A percentile compares a stretch with the other conserved stretches of the same genome.
Evolutionary conservation across 2,329 filamentous ascomycete species (phyloP).

Genomic region (Stagonosporopsis chrysanthemi): DNA sequence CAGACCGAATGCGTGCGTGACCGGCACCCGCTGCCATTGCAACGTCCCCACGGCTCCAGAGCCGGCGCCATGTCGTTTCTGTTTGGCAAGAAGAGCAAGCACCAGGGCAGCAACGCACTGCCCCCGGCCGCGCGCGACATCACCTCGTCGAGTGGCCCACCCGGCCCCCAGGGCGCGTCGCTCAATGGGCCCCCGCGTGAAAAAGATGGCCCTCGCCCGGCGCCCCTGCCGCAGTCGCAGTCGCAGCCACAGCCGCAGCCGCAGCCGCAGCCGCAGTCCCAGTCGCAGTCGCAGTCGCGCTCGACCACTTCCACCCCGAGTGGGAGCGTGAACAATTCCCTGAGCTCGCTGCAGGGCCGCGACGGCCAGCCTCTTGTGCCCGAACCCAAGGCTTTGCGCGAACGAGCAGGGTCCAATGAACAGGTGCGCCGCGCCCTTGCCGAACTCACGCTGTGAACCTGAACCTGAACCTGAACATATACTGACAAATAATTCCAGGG

Average conservation of each 20-base stretch:
- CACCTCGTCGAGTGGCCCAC: slow-evolving; percentile 62
- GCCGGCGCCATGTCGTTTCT: slow-evolving; percentile 60
- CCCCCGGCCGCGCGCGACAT: slow-evolving; percentile 65
- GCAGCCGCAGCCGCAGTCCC: slow-evolving; percentile 19
- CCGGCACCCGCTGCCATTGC: slow-evolving; percentile 21
- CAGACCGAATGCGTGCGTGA: slow-evolving; percentile 43
- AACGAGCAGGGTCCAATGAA: slow-evolving; percentile 61
- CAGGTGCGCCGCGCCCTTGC: slow-evolving; percentile 53
- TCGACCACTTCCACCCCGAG: slow-evolving; percentile 73
- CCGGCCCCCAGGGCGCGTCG: slow-evolving; percentile 51
- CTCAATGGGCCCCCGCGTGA: slow-evolving; percentile 45
- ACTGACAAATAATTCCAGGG: slow-evolving; percentile 22
- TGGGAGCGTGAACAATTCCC: slow-evolving; percentile 70
- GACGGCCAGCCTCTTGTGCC: slow-evolving; percentile 62
- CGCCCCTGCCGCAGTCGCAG: not conserved
- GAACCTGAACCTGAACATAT: not conserved
- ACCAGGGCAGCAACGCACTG: slow-evolving; percentile 52
- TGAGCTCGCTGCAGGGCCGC: slow-evolving; percentile 72
- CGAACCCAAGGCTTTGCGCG: slow-evolving; percentile 69
- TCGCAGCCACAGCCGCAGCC: too few species aligned
- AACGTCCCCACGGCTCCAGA: slow-evolving; percentile 7
- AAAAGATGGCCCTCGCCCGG: slow-evolving; percentile 41
- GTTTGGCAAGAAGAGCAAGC: slow-evolving; percentile 58
- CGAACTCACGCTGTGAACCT: too few species aligned
- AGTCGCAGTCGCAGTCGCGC: too few species aligned